Percentiles rank a stretch among this genome's conserved stretches.
Evolutionary conservation across 2,329 filamentous ascomycete genomes (phyloP).

Genomic region (Tympanopsis confertula): DNA sequence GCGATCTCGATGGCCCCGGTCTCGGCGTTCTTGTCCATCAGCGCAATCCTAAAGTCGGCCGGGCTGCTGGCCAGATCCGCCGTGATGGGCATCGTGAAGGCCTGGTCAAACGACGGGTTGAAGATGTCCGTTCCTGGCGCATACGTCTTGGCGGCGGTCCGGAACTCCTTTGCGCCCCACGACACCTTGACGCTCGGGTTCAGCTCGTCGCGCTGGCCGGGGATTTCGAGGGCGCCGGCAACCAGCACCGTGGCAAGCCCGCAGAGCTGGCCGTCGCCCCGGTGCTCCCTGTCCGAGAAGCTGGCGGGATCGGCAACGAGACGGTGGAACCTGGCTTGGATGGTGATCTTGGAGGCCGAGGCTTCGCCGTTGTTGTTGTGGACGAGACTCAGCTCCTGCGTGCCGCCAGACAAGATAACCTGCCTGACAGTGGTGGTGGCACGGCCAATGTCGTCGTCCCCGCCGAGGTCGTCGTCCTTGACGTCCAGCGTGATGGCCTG

Average conservation of each 20-base stretch:
- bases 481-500: conserved; percentile 27
- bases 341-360: conserved; percentile 18
- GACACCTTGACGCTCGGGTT: conserved; percentile 30
- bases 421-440: conserved; percentile 25
- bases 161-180: conserved; percentile 26
- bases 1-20: conserved; percentile 19
- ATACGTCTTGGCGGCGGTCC: conserved; percentile 27
- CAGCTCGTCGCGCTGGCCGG: conserved; percentile 27
- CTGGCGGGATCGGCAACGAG: conserved; percentile 22
- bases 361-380: conserved; percentile 23
- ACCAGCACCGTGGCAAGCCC: conserved; percentile 30
- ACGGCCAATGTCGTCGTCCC: conserved; percentile 30
- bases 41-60: conserved; percentile 16
- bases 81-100: conserved; percentile 27
- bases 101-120: conserved; percentile 32
- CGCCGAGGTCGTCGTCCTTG: conserved; percentile 27
- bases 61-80: conserved; percentile 13
- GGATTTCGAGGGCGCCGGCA: conserved; percentile 25
- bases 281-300: conserved; percentile 13
- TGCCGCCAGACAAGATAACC: conserved; percentile 26
- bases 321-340: conserved; percentile 26
- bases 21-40: conserved; percentile 21
- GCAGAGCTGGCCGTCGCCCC: conserved; percentile 16
- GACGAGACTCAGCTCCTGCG: conserved; percentile 23
- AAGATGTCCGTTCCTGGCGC: conserved; percentile 31